These are phyloP conservation scores for Pseudoperonospora humuli DNA, from an alignment of 352 stramenopile species.

Conservation along the genomic window DNA sequence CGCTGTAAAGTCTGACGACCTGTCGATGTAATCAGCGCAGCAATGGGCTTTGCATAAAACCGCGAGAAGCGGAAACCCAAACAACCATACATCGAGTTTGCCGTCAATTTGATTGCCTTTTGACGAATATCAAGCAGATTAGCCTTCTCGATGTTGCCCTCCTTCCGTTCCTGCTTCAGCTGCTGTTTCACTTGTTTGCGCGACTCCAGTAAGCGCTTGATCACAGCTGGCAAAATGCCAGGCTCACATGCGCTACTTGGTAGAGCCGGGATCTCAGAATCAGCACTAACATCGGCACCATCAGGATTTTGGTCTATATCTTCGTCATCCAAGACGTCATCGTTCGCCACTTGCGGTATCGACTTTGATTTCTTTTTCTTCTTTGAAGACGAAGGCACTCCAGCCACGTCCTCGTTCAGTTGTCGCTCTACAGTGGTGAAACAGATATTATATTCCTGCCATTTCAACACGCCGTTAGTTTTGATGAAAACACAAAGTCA, in stretches of 20 bases:
- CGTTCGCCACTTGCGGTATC: conserved; percentile 43
- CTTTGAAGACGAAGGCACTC: conserved; percentile 26
- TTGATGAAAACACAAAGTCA: background rate
- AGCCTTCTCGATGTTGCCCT: conserved; percentile 73
- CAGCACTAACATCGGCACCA: conserved; percentile 41
- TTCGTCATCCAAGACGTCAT: conserved; percentile 75
- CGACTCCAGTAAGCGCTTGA: conserved; percentile 97
- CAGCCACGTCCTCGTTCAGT: conserved; percentile 44
- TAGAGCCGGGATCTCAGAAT: conserved; percentile 84
- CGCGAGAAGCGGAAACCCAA: conserved; percentile 97
- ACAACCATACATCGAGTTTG: conserved; percentile 99
- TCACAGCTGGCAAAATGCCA: conserved; percentile 93
- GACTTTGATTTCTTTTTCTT: conserved; percentile 53
- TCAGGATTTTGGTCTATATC: conserved; percentile 69
- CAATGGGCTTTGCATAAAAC: conserved; percentile 98
- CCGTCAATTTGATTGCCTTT: conserved; percentile 98
- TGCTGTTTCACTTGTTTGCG: conserved; percentile 96
- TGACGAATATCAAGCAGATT: conserved; percentile 97
- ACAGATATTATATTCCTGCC: conserved; percentile 99
- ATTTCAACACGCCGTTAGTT: conserved; percentile 7
- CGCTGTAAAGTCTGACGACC: conserved; percentile 97
- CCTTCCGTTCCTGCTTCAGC: conserved; percentile 91
- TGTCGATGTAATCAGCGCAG: conserved; percentile 97
- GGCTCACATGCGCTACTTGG: conserved; percentile 68
- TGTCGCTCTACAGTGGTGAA: conserved; percentile 97